These are phyloP conservation scores for Hypoxylon perforatum DNA, from an alignment of 495 filamentous ascomycete species.

Conservation along the genomic window DNA sequence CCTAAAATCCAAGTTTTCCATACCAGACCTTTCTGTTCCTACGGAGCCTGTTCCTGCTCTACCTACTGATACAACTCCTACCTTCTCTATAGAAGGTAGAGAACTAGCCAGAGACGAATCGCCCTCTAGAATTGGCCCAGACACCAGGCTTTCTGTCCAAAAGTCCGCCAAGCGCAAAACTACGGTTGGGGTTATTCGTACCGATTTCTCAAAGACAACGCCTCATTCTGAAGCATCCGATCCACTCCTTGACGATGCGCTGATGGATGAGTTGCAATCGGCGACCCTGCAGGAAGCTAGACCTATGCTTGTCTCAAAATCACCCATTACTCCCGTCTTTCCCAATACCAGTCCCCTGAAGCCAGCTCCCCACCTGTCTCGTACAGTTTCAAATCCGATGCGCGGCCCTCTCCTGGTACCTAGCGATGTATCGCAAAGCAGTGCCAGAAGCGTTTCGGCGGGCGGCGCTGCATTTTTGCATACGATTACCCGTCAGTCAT, in stretches of 20 bases:
- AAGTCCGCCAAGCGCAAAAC: slow-evolving; percentile 57
- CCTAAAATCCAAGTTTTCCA: slow-evolving; percentile 63
- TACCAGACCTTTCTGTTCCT: slow-evolving; percentile 50
- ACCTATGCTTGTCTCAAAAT: slow-evolving; percentile 83
- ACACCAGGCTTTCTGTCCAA: slow-evolving; percentile 34
- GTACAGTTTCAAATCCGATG: slow-evolving; percentile 62
- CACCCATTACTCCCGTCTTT: slow-evolving; percentile 78
- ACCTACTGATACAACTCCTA: slow-evolving; percentile 7
- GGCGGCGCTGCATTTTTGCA: slow-evolving; percentile 57
- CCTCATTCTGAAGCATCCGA: slow-evolving; percentile 67
- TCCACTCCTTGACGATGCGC: slow-evolving; percentile 82
- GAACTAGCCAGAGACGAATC: slow-evolving; percentile 14
- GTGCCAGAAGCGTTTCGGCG: slow-evolving; percentile 60
- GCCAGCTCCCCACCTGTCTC: slow-evolving; percentile 46
- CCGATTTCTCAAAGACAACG: slow-evolving; percentile 57
- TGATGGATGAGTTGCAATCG: slow-evolving; percentile 88
- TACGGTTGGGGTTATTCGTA: slow-evolving; percentile 67
- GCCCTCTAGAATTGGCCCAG: slow-evolving; percentile 21
- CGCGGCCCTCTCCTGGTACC: slow-evolving; percentile 54
- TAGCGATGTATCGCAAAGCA: slow-evolving; percentile 49
- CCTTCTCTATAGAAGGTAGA: not conserved
- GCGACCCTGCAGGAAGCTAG: slow-evolving; percentile 86
- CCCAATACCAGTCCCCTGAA: slow-evolving; percentile 54
- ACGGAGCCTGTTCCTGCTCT: slow-evolving; percentile 27
- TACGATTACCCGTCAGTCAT: slow-evolving; percentile 56